These are phyloP conservation scores for Apodospora peruviana DNA, from an alignment of 495 filamentous ascomycete species.

Conservation along the genomic window DNA sequence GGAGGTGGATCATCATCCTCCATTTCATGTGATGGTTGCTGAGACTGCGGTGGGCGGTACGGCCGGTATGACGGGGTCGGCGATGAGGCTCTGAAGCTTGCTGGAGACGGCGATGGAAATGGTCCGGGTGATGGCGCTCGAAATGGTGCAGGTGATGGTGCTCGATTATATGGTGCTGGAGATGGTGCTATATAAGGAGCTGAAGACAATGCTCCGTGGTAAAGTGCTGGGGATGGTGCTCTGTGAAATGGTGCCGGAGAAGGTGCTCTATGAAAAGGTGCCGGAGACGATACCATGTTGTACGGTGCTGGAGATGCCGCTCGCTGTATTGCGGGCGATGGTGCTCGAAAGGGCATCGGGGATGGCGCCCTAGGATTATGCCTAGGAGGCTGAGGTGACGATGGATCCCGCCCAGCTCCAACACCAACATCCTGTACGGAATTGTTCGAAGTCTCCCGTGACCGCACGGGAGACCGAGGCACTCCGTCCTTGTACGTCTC, in stretches of 20 bases:
- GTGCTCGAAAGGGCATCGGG: conserved; percentile 46
- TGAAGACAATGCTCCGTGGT: conserved; percentile 17
- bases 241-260: conserved; percentile 41
- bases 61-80: conserved; percentile 39
- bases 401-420: conserved; percentile 1
- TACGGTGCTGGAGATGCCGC: conserved; percentile 24
- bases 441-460: conserved; percentile 29
- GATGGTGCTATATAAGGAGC: conserved; percentile 18
- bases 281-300: conserved; percentile 7
- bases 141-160: conserved; percentile 14
- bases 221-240: conserved; percentile 54
- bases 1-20: conserved; percentile 40
- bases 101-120: conserved; percentile 6
- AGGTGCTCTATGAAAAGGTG: conserved; percentile 20
- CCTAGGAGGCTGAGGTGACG: conserved; percentile 1
- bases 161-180: conserved; percentile 10
- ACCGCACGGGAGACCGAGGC: conserved; percentile 22
- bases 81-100: conserved; percentile 25
- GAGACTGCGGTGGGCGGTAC: conserved; percentile 29
- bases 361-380: conserved; percentile 14
- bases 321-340: conserved; percentile 44
- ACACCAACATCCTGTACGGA: conserved; percentile 8
- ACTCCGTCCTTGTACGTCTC: conserved; percentile 38
- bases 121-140: conserved; percentile 51
- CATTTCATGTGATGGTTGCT: conserved; percentile 15